phyloP scores from a whole-genome alignment of 2,329 filamentous ascomycete species.

The Beauveria medogensis region DNA sequence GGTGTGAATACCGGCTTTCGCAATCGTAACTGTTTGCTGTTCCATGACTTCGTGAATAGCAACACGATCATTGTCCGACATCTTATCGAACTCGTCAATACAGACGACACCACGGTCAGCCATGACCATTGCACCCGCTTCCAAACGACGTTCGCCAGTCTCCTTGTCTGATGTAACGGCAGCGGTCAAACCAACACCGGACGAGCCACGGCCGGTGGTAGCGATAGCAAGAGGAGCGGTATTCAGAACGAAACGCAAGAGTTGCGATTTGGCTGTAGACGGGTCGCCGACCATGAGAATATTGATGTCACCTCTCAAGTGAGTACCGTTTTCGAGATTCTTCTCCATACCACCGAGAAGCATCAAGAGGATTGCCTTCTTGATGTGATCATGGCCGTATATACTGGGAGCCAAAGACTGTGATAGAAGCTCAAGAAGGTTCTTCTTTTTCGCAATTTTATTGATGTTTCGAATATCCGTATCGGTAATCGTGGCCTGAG shows the following conservation, averaged over 20 bases:
- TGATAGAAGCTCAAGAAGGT: conserved; percentile 84
- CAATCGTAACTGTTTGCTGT: conserved; percentile 97
- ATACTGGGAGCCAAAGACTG: conserved; percentile 95
- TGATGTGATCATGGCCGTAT: conserved; percentile 94
- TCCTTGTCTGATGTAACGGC: conserved; percentile 96
- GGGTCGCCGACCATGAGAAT: conserved; percentile 99
- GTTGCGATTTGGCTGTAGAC: conserved; percentile 96
- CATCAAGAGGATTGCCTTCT: conserved; percentile 94
- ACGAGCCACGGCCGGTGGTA: conserved; percentile 92
- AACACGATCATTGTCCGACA: conserved; percentile 96
- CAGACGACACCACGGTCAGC: conserved; percentile 95
- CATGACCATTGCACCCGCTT: conserved; percentile 98
- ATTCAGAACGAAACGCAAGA: conserved; percentile 93
- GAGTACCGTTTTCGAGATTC: conserved; percentile 95
- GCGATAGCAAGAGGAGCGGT: conserved; percentile 94
- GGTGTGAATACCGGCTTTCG: conserved; percentile 96
- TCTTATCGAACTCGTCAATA: conserved; percentile 99
- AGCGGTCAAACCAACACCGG: conserved; percentile 93
- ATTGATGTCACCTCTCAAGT: conserved; percentile 97
- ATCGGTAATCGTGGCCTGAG: conserved; percentile 86
- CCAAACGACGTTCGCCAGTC: conserved; percentile 86
- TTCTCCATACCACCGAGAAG: conserved; percentile 94
- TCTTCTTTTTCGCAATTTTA: conserved; percentile 89
- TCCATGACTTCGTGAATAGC: conserved; percentile 99
- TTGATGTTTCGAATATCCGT: conserved; percentile 98